Evolutionary conservation across 2,329 filamentous ascomycete species (phyloP).

Genomic region (Xylariaceae sp.): DNA sequence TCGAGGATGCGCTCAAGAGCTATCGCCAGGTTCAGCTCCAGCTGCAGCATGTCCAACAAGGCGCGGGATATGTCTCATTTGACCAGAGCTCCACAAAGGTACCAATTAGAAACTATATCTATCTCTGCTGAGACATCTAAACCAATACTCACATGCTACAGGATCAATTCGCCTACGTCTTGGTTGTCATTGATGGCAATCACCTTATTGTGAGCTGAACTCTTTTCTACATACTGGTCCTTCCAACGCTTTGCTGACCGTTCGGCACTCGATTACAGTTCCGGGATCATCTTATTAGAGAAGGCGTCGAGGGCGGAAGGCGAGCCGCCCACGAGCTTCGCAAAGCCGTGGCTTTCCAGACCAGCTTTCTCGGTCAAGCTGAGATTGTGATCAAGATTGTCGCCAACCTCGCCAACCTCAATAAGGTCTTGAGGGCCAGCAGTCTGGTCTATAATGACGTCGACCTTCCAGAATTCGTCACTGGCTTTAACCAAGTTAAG

Average conservation of each 20-base stretch:
- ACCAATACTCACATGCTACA: conserved; percentile 28
- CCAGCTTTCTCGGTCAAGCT: conserved; percentile 37
- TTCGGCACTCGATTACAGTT: conserved; percentile 42
- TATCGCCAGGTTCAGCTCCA: conserved; percentile 49
- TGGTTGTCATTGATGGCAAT: conserved; percentile 61
- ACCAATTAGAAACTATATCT: conserved; percentile 16
- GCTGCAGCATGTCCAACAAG: conserved; percentile 37
- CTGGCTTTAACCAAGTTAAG: conserved; percentile 57
- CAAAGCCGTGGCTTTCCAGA: conserved; percentile 40
- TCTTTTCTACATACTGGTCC: too few relatives aligned
- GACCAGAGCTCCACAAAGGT: conserved; percentile 47
- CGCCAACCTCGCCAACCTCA: conserved; percentile 50
- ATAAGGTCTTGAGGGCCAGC: conserved; percentile 46
- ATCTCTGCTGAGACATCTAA: conserved; percentile 4
- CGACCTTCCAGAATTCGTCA: conserved; percentile 53
- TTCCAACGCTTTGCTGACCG: conserved; percentile 1
- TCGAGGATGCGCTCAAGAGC: conserved; percentile 45
- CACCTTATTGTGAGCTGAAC: conserved; percentile 50
- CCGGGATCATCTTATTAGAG: conserved; percentile 49
- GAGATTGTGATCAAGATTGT: conserved; percentile 55
- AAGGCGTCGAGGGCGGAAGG: conserved; percentile 54
- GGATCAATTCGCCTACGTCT: conserved; percentile 56
- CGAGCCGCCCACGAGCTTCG: conserved; percentile 48
- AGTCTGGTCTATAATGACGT: conserved; percentile 41
- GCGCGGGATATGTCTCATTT: conserved; percentile 32